Evolutionary conservation across 768 basidiomycete genomes (phyloP).

Genomic region (Boletus reticuloceps): DNA sequence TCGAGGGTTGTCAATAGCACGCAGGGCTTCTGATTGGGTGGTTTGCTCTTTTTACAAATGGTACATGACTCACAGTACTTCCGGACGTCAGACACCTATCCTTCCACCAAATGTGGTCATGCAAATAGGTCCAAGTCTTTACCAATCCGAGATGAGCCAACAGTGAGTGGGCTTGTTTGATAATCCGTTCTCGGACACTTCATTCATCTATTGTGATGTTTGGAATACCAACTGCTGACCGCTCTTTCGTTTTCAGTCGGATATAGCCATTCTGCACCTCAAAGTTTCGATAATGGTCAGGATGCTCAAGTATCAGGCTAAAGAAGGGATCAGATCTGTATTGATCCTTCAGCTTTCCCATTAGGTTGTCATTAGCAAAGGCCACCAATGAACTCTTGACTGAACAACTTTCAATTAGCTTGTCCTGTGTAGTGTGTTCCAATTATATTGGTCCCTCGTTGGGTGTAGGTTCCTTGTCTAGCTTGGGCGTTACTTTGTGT

Average conservation of each 20-base stretch:
- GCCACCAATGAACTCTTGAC: no score
- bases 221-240: slow-evolving; percentile 27
- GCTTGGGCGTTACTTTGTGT: no score
- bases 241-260: slow-evolving; percentile 3
- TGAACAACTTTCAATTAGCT: no score
- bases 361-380: no score
- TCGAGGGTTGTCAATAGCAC: slow-evolving; percentile 26
- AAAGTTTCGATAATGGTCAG: slow-evolving; percentile 22
- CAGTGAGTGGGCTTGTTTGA: slow-evolving; percentile 37
- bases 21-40: slow-evolving; percentile 24
- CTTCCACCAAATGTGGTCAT: slow-evolving; percentile 33
- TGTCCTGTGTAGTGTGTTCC: no score
- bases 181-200: slow-evolving; percentile 30
- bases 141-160: slow-evolving; percentile 36
- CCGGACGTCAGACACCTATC: slow-evolving; percentile 22
- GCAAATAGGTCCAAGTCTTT: slow-evolving; percentile 32
- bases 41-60: slow-evolving; percentile 2
- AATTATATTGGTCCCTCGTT: no score
- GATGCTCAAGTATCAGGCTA: no score
- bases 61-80: background rate
- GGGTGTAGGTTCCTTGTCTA: no score
- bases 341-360: no score
- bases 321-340: no score
- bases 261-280: slow-evolving; percentile 10
- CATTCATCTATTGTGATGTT: background rate